phyloP scores from a whole-genome alignment of 2,329 filamentous ascomycete species.

The Cytospora chrysosperma region DNA sequence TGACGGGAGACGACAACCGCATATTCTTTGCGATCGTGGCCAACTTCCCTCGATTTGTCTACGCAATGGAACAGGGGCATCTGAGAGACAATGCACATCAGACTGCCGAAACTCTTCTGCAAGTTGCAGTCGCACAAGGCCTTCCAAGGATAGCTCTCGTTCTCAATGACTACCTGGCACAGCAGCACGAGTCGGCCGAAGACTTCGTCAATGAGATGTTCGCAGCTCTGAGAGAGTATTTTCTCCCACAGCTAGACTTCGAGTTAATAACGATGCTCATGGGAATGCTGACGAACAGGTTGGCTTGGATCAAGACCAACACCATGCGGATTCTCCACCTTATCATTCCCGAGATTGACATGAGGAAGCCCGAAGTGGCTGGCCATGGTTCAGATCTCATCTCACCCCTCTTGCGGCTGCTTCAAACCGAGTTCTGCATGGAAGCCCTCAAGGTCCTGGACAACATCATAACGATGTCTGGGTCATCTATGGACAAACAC shows the following conservation, averaged over 20 bases:
- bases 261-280: constrained; percentile 86
- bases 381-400: constrained; percentile 92
- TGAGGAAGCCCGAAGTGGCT: constrained; percentile 86
- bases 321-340: constrained; percentile 87
- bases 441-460: constrained; percentile 90
- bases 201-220: constrained; percentile 78
- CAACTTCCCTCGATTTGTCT: constrained; percentile 84
- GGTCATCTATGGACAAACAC: constrained; percentile 88
- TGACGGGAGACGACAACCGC: constrained; percentile 80
- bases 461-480: constrained; percentile 91
- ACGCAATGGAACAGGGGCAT: constrained; percentile 67
- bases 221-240: constrained; percentile 71
- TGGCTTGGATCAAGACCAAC: constrained; percentile 87
- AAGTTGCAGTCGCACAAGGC: constrained; percentile 71
- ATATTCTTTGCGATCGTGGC: constrained; percentile 84
- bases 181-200: constrained; percentile 63
- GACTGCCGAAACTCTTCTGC: constrained; percentile 68
- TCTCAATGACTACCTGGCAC: constrained; percentile 67
- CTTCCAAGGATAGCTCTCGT: constrained; percentile 66
- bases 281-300: constrained; percentile 84
- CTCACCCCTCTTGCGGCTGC: constrained; percentile 80
- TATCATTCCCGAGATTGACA: constrained; percentile 86
- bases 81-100: constrained; percentile 56
- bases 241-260: constrained; percentile 80
- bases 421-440: constrained; percentile 93